Percentiles rank a stretch among this genome's conserved stretches.
Evolutionary conservation across 1,139 yeast species (phyloP).

Genomic region (Kodamaea sp.): DNA sequence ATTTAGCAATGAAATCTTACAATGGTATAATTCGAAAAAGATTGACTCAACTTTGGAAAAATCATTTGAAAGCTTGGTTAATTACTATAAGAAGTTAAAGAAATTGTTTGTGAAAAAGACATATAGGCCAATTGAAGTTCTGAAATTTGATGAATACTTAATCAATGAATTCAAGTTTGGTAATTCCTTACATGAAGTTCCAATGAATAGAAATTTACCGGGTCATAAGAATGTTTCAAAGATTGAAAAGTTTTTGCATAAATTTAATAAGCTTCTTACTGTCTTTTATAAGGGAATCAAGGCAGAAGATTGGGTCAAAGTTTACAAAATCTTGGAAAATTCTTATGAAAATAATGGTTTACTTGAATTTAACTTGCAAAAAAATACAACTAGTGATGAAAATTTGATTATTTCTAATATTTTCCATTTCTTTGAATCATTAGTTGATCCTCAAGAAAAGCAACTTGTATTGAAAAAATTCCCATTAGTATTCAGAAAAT

Average conservation of each 20-base stretch:
- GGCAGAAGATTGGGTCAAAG: constrained; percentile 74
- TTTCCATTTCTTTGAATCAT: constrained; percentile 62
- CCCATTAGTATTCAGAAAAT: constrained; percentile 67
- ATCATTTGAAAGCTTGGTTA: constrained; percentile 49
- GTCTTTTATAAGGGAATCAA: constrained; percentile 59
- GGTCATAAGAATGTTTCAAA: constrained; percentile 43
- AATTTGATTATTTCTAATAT: constrained; percentile 64
- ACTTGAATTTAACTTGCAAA: constrained; percentile 54
- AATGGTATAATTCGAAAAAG: constrained; percentile 62
- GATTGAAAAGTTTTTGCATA: constrained; percentile 57
- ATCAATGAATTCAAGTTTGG: constrained; percentile 39
- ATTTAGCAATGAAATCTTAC: constrained; percentile 66
- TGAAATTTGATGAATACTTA: constrained; percentile 39
- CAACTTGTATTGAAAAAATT: constrained; percentile 48
- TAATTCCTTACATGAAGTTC: constrained; percentile 44
- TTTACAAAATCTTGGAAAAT: constrained; percentile 70
- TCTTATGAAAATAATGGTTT: constrained; percentile 54
- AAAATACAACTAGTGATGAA: constrained; percentile 44
- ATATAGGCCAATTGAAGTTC: constrained; percentile 61
- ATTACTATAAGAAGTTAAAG: constrained; percentile 64
- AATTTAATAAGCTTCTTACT: constrained; percentile 60
- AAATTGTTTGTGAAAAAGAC: constrained; percentile 73
- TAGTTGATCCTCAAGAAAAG: constrained; percentile 42
- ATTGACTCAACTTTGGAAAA: constrained; percentile 39
- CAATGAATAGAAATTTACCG: constrained; percentile 47